Evolutionary conservation across 176 grass and related monocot species (phyloP), one percentile per base, ranked within the genome.

Genomic region (Eleusine coracana): DNA sequence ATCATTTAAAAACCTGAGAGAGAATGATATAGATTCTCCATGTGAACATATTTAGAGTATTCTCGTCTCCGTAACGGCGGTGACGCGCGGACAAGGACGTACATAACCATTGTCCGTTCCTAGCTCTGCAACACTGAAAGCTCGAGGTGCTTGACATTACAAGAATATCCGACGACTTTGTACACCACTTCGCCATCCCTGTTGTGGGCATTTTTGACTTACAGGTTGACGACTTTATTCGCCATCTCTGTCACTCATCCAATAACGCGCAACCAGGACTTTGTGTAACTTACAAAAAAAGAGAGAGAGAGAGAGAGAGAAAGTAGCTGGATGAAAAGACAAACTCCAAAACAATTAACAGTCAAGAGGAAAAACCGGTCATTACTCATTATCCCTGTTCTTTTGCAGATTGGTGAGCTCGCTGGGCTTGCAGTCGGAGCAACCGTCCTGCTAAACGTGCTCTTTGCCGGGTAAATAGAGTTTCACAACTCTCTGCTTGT

Each of bases 381-480:
- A 54, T 71, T 28, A 16, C 10, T 10, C 31, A 34, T n/a, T 8
- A 15, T 9, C 12, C 21, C 7, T 37, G 14, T 1, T 49, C 61
- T 21, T 16, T 68, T 76, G 54, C 80, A 99, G 93, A 96, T 99
- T 81, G 91, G 96, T 68, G 89, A 96, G 38, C 76, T 99, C 16
- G 91, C 96, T 15, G 96, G 96, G 18, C 37, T 99, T 50, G 93
- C 91, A 10, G 83, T 99, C 23, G 96, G 96, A 92, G 82, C 89
- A 65, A 99, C 93, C 14, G 79, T 99, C 44, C 10, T 90, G 17
- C 66, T 99, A 28, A 92, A 90, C 10, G 92, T 92, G 13, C 78
- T 94, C 6, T 80, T 86, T 70, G 82, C 92, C 2, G 92, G 89
- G 92, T 94, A 88, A 81, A 1, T 39, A 3, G 7, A 23, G 7